A percentile compares a stretch with the other conserved stretches of the same genome.
Conservation (phyloP, 805 yeast genomes). For the Saturnispora galanensis region DNA sequence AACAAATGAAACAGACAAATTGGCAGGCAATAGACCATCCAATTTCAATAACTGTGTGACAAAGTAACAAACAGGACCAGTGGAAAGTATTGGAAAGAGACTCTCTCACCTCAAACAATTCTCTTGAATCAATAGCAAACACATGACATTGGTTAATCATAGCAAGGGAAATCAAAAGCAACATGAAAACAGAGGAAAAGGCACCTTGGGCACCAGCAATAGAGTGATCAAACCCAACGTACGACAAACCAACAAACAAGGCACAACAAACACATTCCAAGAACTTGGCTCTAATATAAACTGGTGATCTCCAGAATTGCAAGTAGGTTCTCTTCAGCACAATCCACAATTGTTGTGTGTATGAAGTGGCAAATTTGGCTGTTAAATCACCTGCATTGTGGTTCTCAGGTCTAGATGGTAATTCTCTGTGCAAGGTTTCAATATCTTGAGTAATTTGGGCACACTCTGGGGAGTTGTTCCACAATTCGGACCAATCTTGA, state of each 20-base stretch:
- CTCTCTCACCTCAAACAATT: constrained; percentile 60
- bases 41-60: constrained; percentile 46
- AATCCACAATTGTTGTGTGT: constrained; percentile 28
- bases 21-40: constrained; percentile 46
- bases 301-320: constrained; percentile 43
- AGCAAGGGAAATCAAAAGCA: constrained; percentile 52
- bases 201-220: constrained; percentile 48
- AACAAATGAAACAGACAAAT: constrained; percentile 37
- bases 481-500: constrained; percentile 55
- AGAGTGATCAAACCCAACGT: constrained; percentile 45
- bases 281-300: constrained; percentile 41
- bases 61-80: constrained; percentile 49
- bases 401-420: constrained; percentile 21
- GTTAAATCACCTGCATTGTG: constrained; percentile 20
- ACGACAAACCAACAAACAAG: constrained; percentile 45
- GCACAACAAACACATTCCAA: constrained; percentile 34
- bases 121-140: constrained; percentile 47
- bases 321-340: constrained; percentile 31
- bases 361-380: constrained; percentile 37
- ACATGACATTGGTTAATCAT: constrained; percentile 58
- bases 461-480: constrained; percentile 37
- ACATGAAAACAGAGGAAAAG: constrained; percentile 41
- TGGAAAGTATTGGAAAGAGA: constrained; percentile 61
- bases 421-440: constrained; percentile 22
- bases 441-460: constrained; percentile 24